Conservation (phyloP, 140 eudicot species). For the Oenanthe javanica region DNA sequence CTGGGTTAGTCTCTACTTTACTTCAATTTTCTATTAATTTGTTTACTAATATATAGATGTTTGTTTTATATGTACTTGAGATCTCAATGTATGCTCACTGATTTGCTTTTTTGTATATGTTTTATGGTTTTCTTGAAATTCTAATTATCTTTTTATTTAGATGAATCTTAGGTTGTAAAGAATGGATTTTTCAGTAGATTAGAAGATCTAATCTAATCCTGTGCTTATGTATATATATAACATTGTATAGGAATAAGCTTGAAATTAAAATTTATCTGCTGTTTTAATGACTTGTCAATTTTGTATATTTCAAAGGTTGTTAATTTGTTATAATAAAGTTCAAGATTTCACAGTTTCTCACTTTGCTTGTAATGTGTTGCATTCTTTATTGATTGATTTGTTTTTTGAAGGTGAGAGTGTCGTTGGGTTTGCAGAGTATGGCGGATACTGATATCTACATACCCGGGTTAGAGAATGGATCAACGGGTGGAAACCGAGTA, state of each 20-base stretch:
- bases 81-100: neutral
- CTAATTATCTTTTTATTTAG: neutral
- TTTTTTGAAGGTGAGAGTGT: conserved; percentile 20
- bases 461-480: neutral
- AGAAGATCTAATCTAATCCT: conserved; percentile 39
- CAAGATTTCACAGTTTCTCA: neutral
- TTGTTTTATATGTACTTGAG: neutral
- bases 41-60: neutral
- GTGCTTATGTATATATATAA: neutral
- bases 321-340: neutral
- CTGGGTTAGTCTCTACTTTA: neutral
- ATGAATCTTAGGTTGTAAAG: conserved; percentile 9
- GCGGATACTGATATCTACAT: conserved; percentile 2
- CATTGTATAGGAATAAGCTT: neutral
- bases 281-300: neutral
- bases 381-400: neutral
- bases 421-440: neutral
- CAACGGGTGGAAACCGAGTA: neutral
- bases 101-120: neutral
- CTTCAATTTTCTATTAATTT: neutral
- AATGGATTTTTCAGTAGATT: conserved; percentile 33
- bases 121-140: conserved; percentile 8
- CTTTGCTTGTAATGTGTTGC: neutral
- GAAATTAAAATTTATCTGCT: neutral
- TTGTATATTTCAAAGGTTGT: neutral